Conservation (phyloP, 2,329 filamentous ascomycete genomes). For the Botryotinia globosa region DNA sequence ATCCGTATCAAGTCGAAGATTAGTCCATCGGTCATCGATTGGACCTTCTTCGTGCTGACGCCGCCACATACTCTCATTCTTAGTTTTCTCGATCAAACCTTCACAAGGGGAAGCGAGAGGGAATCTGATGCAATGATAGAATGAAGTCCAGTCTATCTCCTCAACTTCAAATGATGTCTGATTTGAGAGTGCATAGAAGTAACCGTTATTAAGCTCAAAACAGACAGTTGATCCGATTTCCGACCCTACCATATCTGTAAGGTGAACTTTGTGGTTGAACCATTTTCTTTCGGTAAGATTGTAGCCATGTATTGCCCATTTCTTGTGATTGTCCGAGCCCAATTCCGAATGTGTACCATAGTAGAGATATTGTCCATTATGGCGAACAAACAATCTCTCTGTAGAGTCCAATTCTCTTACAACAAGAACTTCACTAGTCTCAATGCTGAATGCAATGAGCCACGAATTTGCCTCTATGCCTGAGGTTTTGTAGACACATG, state of each 20-base stretch:
- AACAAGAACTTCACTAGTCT: conserved; percentile 43
- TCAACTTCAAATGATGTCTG: conserved; percentile 60
- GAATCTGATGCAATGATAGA: conserved; percentile 66
- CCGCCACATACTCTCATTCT: conserved; percentile 56
- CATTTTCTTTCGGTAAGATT: conserved; percentile 45
- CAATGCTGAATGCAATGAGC: conserved; percentile 52
- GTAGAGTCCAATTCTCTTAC: conserved; percentile 45
- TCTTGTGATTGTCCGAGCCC: conserved; percentile 52
- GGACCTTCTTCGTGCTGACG: conserved; percentile 67
- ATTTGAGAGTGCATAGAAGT: conserved; percentile 70
- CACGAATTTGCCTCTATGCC: conserved; percentile 44
- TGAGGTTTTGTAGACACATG: conserved; percentile 53
- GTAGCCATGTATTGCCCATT: conserved; percentile 61
- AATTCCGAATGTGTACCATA: conserved; percentile 61
- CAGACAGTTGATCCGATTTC: conserved; percentile 67
- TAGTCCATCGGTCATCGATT: conserved; percentile 72
- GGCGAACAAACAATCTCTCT: conserved; percentile 64
- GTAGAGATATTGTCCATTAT: conserved; percentile 59
- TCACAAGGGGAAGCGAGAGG: conserved; percentile 49
- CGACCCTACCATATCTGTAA: conserved; percentile 58
- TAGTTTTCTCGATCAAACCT: conserved; percentile 43
- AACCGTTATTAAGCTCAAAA: conserved; percentile 64
- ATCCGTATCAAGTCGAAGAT: conserved; percentile 59
- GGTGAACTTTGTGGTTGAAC: conserved; percentile 47
- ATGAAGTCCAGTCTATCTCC: conserved; percentile 64